These are phyloP conservation scores for Colletotrichum cuscutae DNA, from an alignment of 2,329 filamentous ascomycete species.

Conservation along the genomic window DNA sequence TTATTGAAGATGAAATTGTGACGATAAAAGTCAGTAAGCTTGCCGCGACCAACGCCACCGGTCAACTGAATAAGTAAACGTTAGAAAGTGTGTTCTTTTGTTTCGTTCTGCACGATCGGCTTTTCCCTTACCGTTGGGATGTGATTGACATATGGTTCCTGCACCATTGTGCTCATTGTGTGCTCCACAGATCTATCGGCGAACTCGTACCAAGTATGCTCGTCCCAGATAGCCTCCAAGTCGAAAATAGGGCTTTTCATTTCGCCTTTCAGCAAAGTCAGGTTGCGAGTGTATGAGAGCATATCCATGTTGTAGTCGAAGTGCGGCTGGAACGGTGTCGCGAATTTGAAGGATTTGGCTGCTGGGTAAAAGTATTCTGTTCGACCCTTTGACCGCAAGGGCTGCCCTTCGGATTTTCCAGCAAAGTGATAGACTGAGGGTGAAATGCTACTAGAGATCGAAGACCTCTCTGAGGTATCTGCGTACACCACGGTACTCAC, in stretches of 20 bases:
- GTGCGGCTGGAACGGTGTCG: not conserved
- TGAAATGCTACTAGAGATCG: not conserved
- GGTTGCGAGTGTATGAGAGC: not conserved
- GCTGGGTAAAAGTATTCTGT: not conserved
- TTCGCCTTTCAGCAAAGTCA: constrained; percentile 62
- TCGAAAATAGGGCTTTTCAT: constrained; percentile 76
- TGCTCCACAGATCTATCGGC: constrained; percentile 73
- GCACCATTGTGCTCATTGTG: constrained; percentile 84
- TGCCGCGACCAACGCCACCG: constrained; percentile 74
- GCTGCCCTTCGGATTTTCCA: not conserved
- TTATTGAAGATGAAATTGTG: constrained; percentile 82
- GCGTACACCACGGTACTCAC: not conserved
- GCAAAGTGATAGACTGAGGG: not conserved
- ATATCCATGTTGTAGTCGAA: not conserved
- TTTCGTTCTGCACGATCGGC: not conserved
- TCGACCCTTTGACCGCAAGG: not conserved
- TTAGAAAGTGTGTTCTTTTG: not conserved
- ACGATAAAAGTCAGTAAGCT: constrained; percentile 74
- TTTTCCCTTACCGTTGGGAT: constrained; percentile 63
- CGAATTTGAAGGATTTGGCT: not conserved
- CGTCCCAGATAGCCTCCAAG: constrained; percentile 81
- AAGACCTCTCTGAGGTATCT: not conserved
- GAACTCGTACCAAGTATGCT: constrained; percentile 80
- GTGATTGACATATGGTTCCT: constrained; percentile 83
- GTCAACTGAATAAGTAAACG: constrained; percentile 54